Conservation (phyloP, 257 asterid genomes). For the Plectranthus barbatus region DNA sequence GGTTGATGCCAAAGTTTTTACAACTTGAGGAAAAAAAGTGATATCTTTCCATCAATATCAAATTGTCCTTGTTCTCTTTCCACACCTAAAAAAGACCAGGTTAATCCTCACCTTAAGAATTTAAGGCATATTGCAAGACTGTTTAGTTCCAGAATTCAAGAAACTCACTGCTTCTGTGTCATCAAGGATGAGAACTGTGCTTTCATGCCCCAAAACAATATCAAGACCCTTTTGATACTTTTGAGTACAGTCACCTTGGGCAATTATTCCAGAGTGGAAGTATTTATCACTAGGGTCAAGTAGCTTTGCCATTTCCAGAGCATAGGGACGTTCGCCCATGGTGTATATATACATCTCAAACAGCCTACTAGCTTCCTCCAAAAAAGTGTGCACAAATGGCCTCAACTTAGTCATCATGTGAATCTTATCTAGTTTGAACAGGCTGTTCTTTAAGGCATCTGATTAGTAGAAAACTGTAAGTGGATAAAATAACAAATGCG, state of each 20-base stretch:
- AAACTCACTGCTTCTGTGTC: conserved; percentile 78
- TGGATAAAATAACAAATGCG: background rate
- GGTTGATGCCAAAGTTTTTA: conserved; percentile 58
- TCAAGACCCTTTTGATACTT: conserved; percentile 90
- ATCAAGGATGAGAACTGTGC: conserved; percentile 83
- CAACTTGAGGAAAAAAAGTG: conserved; percentile 86
- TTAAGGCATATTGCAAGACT: background rate
- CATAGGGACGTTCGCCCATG: conserved; percentile 93
- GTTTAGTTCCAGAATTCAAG: background rate
- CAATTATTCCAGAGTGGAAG: conserved; percentile 76
- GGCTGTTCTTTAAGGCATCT: conserved; percentile 57
- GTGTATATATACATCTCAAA: conserved; percentile 94
- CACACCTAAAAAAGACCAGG: conserved; percentile 48
- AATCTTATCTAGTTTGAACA: conserved; percentile 57
- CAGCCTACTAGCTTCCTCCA: conserved; percentile 62
- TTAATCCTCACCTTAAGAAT: background rate
- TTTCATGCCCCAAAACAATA: conserved; percentile 84
- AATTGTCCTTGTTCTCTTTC: conserved; percentile 74
- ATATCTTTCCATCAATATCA: conserved; percentile 84
- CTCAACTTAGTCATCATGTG: conserved; percentile 95
- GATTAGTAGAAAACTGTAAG: conserved; percentile 22
- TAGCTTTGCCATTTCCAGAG: conserved; percentile 69
- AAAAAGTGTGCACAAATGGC: conserved; percentile 73
- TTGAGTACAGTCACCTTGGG: conserved; percentile 79
- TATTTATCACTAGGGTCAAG: conserved; percentile 71